Evolutionary conservation across 345 rosid species (phyloP).

Genomic region (Brassica carinata): DNA sequence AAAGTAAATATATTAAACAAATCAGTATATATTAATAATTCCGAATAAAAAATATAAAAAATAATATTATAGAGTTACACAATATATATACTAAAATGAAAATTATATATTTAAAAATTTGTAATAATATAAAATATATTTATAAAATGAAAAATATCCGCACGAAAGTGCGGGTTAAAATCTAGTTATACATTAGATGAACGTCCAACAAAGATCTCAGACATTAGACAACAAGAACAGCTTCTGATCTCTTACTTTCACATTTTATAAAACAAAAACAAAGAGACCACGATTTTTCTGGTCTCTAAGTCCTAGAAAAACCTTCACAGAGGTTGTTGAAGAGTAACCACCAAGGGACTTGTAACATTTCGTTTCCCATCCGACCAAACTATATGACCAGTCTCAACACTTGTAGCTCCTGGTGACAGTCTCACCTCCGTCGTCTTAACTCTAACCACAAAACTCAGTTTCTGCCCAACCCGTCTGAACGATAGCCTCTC

Average conservation of each 20-base stretch:
- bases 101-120: no score
- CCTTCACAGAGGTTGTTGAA: constrained; percentile 82
- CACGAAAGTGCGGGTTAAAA: no score
- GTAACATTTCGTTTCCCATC: constrained; percentile 79
- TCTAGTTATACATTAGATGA: constrained; percentile 29
- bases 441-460: constrained; percentile 59
- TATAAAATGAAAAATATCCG: no score
- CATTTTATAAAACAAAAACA: background rate
- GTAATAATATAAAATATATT: no score
- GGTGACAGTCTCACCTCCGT: constrained; percentile 53
- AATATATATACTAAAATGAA: no score
- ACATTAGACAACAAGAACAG: constrained; percentile 6
- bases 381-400: constrained; percentile 79
- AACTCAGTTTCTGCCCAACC: constrained; percentile 72
- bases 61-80: no score
- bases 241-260: constrained; percentile 30
- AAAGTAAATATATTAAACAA: no score
- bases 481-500: constrained; percentile 60
- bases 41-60: no score
- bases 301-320: constrained; percentile 17
- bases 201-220: constrained; percentile 20
- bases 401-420: constrained; percentile 56
- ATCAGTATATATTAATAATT: no score
- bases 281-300: constrained; percentile 25
- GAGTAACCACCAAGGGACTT: constrained; percentile 80